Evolutionary conservation across 768 basidiomycete genomes (phyloP).

Genomic region (Hygrocybe punicea): DNA sequence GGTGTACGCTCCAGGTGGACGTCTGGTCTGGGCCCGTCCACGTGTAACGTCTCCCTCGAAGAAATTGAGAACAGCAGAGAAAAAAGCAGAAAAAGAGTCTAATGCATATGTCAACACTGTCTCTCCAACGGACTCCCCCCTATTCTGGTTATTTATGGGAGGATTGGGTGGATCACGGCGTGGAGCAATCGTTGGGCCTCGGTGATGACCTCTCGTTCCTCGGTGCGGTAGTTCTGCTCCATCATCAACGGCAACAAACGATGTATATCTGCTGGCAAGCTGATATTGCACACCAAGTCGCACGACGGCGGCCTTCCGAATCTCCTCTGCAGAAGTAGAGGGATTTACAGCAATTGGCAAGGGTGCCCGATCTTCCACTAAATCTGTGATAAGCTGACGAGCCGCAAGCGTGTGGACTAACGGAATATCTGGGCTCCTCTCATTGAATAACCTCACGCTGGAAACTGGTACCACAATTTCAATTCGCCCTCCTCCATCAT

Average conservation of each 20-base stretch:
- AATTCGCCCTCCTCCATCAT: conserved; percentile 31
- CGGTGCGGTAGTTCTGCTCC: conserved; percentile 18
- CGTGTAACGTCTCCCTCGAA: neutral
- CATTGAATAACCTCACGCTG: conserved; percentile 23
- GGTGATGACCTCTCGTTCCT: neutral
- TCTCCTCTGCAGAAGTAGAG: conserved; percentile 31
- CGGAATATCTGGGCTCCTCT: conserved; percentile 32
- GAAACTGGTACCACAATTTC: conserved; percentile 31
- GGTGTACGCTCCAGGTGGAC: conserved; percentile 12
- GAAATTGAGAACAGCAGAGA: neutral
- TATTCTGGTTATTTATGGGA: too few species aligned
- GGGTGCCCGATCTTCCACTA: conserved; percentile 38
- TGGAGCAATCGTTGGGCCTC: neutral
- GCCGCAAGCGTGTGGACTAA: conserved; percentile 56
- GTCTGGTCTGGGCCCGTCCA: neutral
- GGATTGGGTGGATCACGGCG: neutral
- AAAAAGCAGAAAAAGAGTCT: neutral
- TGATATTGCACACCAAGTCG: conserved; percentile 51
- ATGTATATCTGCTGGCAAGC: conserved; percentile 50
- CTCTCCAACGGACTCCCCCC: neutral
- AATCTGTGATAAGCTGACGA: conserved; percentile 50
- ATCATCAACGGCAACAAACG: conserved; percentile 53
- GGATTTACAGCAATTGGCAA: conserved; percentile 28
- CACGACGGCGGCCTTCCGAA: conserved; percentile 45
- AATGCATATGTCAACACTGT: neutral